Base-by-base conservation (phyloP, 345 rosid genomes). In the Arabis hirsuta region DNA sequence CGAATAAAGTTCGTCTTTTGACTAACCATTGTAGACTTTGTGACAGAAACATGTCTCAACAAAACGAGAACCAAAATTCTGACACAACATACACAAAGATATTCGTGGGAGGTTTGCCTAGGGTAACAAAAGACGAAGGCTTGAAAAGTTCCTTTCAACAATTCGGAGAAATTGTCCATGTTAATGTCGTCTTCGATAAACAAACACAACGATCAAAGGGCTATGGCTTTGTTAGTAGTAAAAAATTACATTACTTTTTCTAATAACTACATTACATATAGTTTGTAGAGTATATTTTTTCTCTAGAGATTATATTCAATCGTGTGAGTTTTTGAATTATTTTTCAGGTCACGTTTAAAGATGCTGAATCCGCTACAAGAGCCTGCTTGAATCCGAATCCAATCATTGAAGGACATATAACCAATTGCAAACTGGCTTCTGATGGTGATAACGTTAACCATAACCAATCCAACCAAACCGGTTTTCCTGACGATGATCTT, bases 351-450 rank as follows among this genome's bases (percentile, higher is more conserved):
- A 89, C 87, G 3, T 89, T 89, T 38, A 82, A 70, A 75, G 91
- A 85, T 71, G 85, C 85, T 43, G 90, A 86, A 24, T 80, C 95
- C 0, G 91, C 95, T 10, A 67, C 46, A 19, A 83, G 81, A 64
- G 91, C 91, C 36, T 85, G 86, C 53, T 72, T 77, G 34, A 46
- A 84, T 72, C 86, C 80, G 0, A 81, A 70, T 36, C 95, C 91
- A 3, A 76, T 72, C 3, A 86, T 89, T 7, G 87, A 87, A 12
- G 91, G 91, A 48, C 82, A 90, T 62, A 73, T 62, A 73, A 81
- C 86, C 8, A 86, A 80, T 62, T 89, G 91, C 74, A 86, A 84
- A 44, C 82, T 89, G 22, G 95, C 95, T 43, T 81, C 80, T 7
- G 73, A 54, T 47, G 65, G 65, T 69, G 14, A 13, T 11, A 56